Base-by-base conservation (phyloP, 2,329 filamentous ascomycete genomes). In the Neocatenulostroma microsporum region DNA sequence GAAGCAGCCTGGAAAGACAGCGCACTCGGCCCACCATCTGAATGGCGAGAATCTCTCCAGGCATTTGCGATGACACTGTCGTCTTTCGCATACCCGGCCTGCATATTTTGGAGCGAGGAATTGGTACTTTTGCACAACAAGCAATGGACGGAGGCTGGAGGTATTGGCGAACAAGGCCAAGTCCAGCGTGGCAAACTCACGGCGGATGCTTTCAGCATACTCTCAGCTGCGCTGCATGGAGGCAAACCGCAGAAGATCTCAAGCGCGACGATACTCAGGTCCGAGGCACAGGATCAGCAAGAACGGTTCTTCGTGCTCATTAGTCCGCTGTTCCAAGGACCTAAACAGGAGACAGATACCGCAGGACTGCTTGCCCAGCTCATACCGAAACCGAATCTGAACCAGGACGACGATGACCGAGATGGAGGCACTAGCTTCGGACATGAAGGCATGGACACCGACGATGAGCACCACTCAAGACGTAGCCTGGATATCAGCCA, bases 51-150 rank as follows among this genome's bases (percentile, higher is more conserved):
- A 3, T 28, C 56, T 2, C 38, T 61, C 7, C 49, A 50, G 30
- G 37, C 46, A 7, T 46, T 50, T 23, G 38, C 40, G 23, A 18
- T 37, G 5, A 64, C 62, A 18, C 44, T 66, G 13, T 50, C 61
- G 13, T 58, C 62, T 10, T 56, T 69, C 32, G 51, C 58, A 9
- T 62, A 67, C 40, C 60, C 62, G 9, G 49, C 62, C 3, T 62
- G 62, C 27, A 53, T 68, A 15, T 66, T 66, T 44, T 67, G 64
- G 63, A 59, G 59, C 12, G 43, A 55, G 8, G 53, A 62, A 9
- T 49, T 64, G 15, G 42, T 53, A 8, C 51, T 63, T 9, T 48
- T 67, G 5, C 58, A 64, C 45, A 68, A 68, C 39, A 35, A 62
- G 11, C 57, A 60, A 4, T 69, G 65, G 65, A 51, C 44, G 11